Conservation (phyloP, 164 flowering plant genomes). For the Amborella trichopoda region DNA sequence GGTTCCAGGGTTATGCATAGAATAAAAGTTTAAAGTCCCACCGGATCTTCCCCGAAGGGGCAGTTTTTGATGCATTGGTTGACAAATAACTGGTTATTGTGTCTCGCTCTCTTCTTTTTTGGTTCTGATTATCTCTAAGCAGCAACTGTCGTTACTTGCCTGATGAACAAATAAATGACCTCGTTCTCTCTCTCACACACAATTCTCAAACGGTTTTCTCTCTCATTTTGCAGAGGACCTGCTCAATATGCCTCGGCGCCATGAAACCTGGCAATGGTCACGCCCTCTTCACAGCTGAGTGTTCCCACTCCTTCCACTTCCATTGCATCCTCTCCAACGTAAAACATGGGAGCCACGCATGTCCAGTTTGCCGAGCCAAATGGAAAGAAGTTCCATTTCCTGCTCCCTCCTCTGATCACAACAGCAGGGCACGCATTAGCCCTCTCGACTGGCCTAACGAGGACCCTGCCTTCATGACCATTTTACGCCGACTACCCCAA, state of each 20-base stretch:
- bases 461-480: constrained; percentile 1
- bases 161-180: not conserved
- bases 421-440: constrained; percentile 3
- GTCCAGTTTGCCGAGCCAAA: constrained; percentile 91
- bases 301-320: constrained; percentile 89
- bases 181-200: not conserved
- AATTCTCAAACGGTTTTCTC: constrained; percentile 3
- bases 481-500: not conserved
- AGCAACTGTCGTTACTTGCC: not conserved
- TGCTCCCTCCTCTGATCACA: constrained; percentile 26
- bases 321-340: constrained; percentile 90
- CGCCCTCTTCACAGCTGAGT: constrained; percentile 95
- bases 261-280: constrained; percentile 85
- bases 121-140: not conserved
- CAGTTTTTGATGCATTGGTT: not conserved
- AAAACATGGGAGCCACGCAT: constrained; percentile 73
- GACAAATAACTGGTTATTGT: not conserved
- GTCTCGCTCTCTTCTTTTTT: not conserved
- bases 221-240: constrained; percentile 71
- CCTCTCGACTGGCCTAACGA: not conserved
- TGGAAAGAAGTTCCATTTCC: constrained; percentile 93
- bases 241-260: constrained; percentile 73
- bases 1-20: too few relatives aligned
- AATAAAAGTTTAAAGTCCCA: too few relatives aligned
- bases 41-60: too few relatives aligned